Percentiles rank a stretch among this genome's conserved stretches.
These are phyloP conservation scores for Metschnikowia bowlesiae DNA, from an alignment of 805 yeast species.

Conservation along the genomic window DNA sequence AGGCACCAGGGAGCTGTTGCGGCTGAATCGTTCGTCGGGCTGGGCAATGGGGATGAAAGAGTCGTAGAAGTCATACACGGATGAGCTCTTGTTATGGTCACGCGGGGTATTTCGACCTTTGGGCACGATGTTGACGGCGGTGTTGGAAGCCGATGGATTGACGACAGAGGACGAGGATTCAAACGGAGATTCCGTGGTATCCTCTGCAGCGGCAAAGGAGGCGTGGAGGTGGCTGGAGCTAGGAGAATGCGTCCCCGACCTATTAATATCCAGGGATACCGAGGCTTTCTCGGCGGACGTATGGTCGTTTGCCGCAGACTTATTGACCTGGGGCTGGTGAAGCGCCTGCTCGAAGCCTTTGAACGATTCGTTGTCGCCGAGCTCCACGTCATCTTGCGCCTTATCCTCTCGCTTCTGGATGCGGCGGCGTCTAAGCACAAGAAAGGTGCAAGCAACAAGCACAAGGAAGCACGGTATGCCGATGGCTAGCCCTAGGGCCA, in stretches of 20 bases:
- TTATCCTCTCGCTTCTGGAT: conserved; percentile 31
- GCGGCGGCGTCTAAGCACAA: conserved; percentile 30
- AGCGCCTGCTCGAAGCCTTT: conserved; percentile 35
- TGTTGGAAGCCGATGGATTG: neutral
- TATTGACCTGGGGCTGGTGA: conserved; percentile 21
- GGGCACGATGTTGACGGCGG: neutral
- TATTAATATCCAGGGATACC: neutral
- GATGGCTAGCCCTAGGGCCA: conserved; percentile 41
- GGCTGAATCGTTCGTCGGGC: neutral
- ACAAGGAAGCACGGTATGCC: conserved; percentile 37
- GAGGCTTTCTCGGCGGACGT: conserved; percentile 4
- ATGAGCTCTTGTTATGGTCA: conserved; percentile 13
- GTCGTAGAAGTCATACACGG: conserved; percentile 41
- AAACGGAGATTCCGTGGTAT: neutral
- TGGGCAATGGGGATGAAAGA: conserved; percentile 38
- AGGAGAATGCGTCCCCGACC: neutral
- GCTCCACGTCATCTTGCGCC: conserved; percentile 27
- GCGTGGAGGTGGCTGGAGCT: neutral
- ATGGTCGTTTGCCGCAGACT: conserved; percentile 1
- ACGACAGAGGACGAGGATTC: neutral
- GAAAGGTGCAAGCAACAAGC: conserved; percentile 18
- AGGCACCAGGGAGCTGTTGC: neutral
- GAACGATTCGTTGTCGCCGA: conserved; percentile 34
- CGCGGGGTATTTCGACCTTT: neutral
- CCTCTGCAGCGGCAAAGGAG: neutral